Evolutionary conservation across 140 eudicot genomes (phyloP).

Genomic region (Flaveria floridana): DNA sequence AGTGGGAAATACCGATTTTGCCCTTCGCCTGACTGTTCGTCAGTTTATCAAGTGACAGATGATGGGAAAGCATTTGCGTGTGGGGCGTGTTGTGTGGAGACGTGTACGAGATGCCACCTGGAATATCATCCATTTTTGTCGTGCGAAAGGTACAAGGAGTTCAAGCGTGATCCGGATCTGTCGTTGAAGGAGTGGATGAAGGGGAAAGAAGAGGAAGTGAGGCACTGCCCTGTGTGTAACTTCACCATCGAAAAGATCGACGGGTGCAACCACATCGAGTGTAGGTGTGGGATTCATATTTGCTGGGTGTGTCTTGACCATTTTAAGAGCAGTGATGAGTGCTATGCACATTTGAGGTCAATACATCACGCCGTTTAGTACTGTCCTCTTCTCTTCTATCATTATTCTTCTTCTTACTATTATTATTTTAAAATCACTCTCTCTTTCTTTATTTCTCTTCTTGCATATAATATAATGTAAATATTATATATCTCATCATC

Average conservation of each 20-base stretch:
- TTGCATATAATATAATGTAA: background rate
- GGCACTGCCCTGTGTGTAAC: constrained; percentile 65
- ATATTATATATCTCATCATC: background rate
- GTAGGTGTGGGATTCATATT: constrained; percentile 82
- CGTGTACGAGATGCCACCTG: constrained; percentile 76
- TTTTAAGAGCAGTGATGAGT: constrained; percentile 56
- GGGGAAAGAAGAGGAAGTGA: constrained; percentile 69
- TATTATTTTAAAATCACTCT: background rate
- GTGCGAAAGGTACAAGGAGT: constrained; percentile 70
- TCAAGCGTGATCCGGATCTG: constrained; percentile 77
- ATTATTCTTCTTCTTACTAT: too few species aligned
- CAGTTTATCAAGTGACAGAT: constrained; percentile 55
- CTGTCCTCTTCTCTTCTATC: background rate
- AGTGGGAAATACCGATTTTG: constrained; percentile 66
- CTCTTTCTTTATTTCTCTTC: background rate
- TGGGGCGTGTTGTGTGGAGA: constrained; percentile 79
- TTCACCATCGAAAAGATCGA: constrained; percentile 81
- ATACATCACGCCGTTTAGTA: constrained; percentile 46
- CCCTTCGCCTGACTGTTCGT: constrained; percentile 95
- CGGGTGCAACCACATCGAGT: constrained; percentile 91
- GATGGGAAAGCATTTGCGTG: constrained; percentile 53
- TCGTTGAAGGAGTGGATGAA: constrained; percentile 74
- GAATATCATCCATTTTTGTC: constrained; percentile 78
- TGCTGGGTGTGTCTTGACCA: constrained; percentile 84
- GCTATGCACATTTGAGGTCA: constrained; percentile 67